Evolutionary conservation across 2,329 filamentous ascomycete genomes (phyloP).

Genomic region (Ustulina deusta): DNA sequence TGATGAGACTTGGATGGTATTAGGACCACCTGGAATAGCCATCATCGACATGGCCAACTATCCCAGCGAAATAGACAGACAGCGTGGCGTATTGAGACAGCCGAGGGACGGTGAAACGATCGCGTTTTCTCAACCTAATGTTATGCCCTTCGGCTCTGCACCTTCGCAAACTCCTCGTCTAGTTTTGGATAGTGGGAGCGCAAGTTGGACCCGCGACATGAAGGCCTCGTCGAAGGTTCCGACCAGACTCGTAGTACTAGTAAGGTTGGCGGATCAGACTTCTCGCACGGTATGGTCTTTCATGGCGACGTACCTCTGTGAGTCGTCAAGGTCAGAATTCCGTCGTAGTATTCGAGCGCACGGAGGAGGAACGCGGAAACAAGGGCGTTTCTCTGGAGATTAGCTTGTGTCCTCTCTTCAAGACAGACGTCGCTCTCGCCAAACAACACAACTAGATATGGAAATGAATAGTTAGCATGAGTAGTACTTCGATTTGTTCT

Average conservation of each 20-base stretch:
- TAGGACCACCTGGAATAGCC: no score
- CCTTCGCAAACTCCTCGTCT: background rate
- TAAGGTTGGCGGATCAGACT: background rate
- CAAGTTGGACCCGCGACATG: no score
- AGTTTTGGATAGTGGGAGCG: background rate
- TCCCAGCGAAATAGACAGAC: background rate
- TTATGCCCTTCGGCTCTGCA: background rate
- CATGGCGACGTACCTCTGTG: background rate
- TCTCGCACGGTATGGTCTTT: background rate
- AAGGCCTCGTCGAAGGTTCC: slow-evolving; percentile 17
- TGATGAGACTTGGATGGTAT: no score
- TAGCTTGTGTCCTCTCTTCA: no score
- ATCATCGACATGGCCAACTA: no score
- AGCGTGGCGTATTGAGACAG: no score
- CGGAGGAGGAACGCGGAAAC: slow-evolving; percentile 45
- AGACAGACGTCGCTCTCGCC: slow-evolving; percentile 12
- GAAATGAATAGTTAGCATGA: background rate
- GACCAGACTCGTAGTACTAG: background rate
- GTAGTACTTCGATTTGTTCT: no score
- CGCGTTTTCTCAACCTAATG: background rate
- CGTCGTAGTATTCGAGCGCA: slow-evolving; percentile 45
- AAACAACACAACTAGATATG: slow-evolving; percentile 47
- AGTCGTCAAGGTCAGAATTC: slow-evolving; percentile 11
- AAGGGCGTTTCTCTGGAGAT: no score
- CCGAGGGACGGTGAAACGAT: background rate